phyloP scores from a whole-genome alignment of 2,329 filamentous ascomycete genomes.

The Fusarium beomiforme region DNA sequence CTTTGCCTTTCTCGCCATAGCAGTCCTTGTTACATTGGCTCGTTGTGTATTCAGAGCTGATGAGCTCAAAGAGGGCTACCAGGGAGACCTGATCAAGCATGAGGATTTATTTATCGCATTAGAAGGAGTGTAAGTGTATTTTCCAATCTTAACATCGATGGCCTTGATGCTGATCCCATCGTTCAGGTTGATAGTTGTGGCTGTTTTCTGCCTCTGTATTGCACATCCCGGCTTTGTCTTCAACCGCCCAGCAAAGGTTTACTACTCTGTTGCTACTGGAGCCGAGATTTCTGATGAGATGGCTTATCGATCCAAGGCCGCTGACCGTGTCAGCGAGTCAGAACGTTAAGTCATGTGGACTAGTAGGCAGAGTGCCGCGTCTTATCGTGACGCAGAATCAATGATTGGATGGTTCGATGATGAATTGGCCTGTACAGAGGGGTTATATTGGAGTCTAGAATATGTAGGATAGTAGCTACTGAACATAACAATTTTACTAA shows the following conservation, averaged over 20 bases:
- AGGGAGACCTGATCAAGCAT: slow-evolving; percentile 57
- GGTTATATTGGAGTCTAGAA: no score
- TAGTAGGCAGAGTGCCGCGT: not conserved
- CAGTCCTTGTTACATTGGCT: slow-evolving; percentile 63
- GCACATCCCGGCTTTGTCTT: slow-evolving; percentile 17
- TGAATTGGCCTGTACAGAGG: no score
- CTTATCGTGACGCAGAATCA: rapidly evolving
- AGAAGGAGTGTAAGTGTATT: slow-evolving; percentile 48
- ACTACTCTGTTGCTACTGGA: not conserved
- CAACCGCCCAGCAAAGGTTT: not conserved
- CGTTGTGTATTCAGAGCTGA: slow-evolving; percentile 67
- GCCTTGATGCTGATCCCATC: rapidly evolving
- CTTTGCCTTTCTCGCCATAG: slow-evolving; percentile 56
- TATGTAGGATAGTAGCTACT: no score
- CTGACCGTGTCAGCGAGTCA: not conserved
- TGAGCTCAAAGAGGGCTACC: slow-evolving; percentile 65
- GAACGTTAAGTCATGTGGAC: not conserved
- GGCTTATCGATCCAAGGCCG: not conserved
- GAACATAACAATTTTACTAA: no score
- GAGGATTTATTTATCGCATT: slow-evolving; percentile 56
- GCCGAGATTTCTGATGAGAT: not conserved
- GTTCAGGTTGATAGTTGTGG: slow-evolving; percentile 21
- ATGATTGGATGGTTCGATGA: no score
- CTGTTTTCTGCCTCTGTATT: slow-evolving; percentile 16
- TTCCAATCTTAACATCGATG: rapidly evolving